A percentile compares a stretch with the other conserved stretches of the same genome.
Conservation (phyloP, 2,329 filamentous ascomycete genomes). For the Sporothrix mexicana region DNA sequence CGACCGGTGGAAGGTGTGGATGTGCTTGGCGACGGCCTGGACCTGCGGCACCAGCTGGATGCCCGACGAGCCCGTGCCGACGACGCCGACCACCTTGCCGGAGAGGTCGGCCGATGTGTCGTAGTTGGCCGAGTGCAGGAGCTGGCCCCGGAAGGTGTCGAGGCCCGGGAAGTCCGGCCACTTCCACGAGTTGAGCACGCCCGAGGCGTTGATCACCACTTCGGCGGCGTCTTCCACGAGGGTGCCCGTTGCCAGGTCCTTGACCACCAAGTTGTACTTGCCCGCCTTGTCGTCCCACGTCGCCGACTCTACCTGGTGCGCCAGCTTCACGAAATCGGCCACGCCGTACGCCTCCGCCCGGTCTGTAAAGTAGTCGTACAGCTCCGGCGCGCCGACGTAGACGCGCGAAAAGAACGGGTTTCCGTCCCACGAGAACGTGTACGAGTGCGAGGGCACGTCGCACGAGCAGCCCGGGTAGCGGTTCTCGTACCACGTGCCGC, state of each 20-base stretch:
- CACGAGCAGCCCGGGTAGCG: constrained; percentile 62
- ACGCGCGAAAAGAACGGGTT: constrained; percentile 44
- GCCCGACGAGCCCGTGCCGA: constrained; percentile 44
- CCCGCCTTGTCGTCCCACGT: constrained; percentile 52
- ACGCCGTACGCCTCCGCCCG: constrained; percentile 44
- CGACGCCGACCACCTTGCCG: constrained; percentile 42
- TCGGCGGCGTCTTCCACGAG: constrained; percentile 36
- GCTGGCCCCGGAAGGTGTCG: constrained; percentile 42
- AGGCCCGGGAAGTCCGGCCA: constrained; percentile 45
- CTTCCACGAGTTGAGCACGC: constrained; percentile 39
- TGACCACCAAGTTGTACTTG: constrained; percentile 43
- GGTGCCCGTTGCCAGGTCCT: constrained; percentile 39
- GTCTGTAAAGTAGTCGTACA: constrained; percentile 44
- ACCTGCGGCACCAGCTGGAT: constrained; percentile 42
- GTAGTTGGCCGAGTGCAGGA: constrained; percentile 44
- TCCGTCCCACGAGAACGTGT: constrained; percentile 65
- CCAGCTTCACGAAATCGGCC: constrained; percentile 52
- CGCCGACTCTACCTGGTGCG: constrained; percentile 36
- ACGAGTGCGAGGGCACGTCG: constrained; percentile 64
- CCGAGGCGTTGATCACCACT: constrained; percentile 36
- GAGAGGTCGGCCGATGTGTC: constrained; percentile 37
- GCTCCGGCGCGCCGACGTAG: constrained; percentile 40
- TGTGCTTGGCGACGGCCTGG: constrained; percentile 31
- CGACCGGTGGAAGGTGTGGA: background rate
- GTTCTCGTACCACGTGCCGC: constrained; percentile 66